phyloP scores from a whole-genome alignment of 345 rosid species.

The Hirschfeldia incana region DNA sequence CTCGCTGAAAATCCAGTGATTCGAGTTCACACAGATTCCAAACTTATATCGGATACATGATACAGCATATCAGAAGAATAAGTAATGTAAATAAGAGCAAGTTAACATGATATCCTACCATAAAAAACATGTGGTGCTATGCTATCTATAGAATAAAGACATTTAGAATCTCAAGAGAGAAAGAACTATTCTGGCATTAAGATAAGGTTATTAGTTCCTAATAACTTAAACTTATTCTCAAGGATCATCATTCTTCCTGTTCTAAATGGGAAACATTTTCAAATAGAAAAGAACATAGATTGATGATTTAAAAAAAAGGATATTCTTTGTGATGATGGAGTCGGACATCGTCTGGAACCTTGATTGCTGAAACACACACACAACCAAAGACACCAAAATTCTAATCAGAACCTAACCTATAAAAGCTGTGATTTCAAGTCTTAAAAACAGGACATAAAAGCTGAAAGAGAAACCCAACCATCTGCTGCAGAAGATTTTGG shows the following conservation, averaged over 20 bases:
- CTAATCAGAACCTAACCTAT: slow-evolving; percentile 1
- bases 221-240: neutral
- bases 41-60: neutral
- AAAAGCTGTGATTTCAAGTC: slow-evolving; percentile 1
- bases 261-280: neutral
- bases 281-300: neutral
- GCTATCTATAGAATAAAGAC: neutral
- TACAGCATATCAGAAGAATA: neutral
- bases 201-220: neutral
- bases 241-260: neutral
- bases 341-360: slow-evolving; percentile 46
- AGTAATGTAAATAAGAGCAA: neutral
- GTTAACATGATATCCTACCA: neutral
- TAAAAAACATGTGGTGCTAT: neutral
- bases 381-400: neutral
- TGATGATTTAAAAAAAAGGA: neutral
- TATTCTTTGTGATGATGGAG: slow-evolving; percentile 14
- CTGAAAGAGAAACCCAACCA: slow-evolving; percentile 49
- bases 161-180: neutral
- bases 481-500: slow-evolving; percentile 86
- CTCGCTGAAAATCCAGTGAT: neutral
- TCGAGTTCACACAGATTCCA: neutral
- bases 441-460: slow-evolving; percentile 13
- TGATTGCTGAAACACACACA: slow-evolving; percentile 63
- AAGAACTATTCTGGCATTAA: neutral